Evolutionary conservation across 257 asterid species (phyloP), one percentile per base, ranked within the genome.

Genomic region (Solanum tarijense): DNA sequence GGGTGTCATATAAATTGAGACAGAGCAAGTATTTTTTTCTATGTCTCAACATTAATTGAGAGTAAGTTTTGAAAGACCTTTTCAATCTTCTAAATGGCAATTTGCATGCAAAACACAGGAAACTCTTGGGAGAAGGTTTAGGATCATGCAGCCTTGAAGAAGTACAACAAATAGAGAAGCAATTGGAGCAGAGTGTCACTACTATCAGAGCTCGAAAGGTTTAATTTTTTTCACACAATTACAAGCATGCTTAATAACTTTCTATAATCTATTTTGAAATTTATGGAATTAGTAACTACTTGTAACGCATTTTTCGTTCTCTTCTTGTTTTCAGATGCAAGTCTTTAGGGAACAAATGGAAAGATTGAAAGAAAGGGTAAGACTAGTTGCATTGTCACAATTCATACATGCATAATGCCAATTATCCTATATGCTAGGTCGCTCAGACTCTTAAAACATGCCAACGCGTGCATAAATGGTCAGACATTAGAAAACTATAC

Each of bases 151-250:
- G 83, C 88, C 82, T 93, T 29, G 98, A 93, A 84, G 99, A 96
- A 86, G 92, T 97, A 85, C 98, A 93, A 83, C 91, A 92, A 90
- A 85, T 97, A 6, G 99, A 97, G 89, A 93, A 92, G 84, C 98
- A 95, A 90, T 60, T 97, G 83, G 99, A 95, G 89, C 93, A 92
- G 31, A 96, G 98, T 32, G 93, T 95, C 66, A 87, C 35, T 86
- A 88, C 71, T 85, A 92, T 97, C 46, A 94, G 98, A 32, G 93
- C 96, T 39, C 92, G 95, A 91, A 97, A 95, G 98, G 99, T 93
- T 82, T 7, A 14, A 25, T 78, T 73, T 81, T 81, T 36, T 48
- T 46, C 68, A 4, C 23, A 27, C 27, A 46, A 76, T 23, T 55
- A 55, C 4, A 5, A 1, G 9, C 18, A 27, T 31, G 23, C 32